Percentiles rank a stretch among this genome's conserved stretches.
phyloP scores from a whole-genome alignment of 2,329 filamentous ascomycete species.

The Aurifilum marmelostoma region DNA sequence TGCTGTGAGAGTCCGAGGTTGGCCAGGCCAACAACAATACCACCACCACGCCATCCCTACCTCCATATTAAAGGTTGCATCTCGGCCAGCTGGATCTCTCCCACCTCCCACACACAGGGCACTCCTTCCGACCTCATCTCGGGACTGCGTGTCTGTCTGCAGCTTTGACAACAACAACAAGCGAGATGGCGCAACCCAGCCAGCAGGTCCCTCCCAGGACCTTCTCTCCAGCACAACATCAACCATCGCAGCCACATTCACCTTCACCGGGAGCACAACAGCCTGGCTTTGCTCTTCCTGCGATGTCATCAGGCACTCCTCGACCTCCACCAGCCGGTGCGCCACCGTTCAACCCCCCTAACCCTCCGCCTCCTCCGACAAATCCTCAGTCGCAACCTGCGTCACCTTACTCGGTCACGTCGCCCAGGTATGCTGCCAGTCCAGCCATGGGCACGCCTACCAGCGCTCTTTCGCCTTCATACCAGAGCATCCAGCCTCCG shows the following conservation, averaged over 20 bases:
- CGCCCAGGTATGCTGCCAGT: slow-evolving; percentile 22
- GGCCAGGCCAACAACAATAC: neutral
- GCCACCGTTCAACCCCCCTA: slow-evolving; percentile 8
- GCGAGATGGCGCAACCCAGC: slow-evolving; percentile 33
- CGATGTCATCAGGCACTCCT: slow-evolving; percentile 1
- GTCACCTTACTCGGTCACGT: slow-evolving; percentile 20
- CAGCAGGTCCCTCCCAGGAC: slow-evolving; percentile 52
- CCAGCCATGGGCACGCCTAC: slow-evolving; percentile 26
- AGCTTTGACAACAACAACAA: neutral
- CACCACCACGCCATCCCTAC: neutral
- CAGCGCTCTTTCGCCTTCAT: slow-evolving; percentile 43
- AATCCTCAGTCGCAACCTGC: slow-evolving; percentile 21
- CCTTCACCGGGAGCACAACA: slow-evolving; percentile 64
- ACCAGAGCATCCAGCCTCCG: slow-evolving; percentile 35
- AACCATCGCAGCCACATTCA: slow-evolving; percentile 39
- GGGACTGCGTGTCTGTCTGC: neutral
- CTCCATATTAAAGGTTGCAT: neutral
- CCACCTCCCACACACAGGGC: neutral
- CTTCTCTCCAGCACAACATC: slow-evolving; percentile 64
- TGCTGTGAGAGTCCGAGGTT: slow-evolving; percentile 1
- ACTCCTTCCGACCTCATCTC: neutral
- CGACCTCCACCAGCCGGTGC: neutral
- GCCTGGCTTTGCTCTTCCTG: slow-evolving; percentile 54
- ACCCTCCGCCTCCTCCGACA: neutral
- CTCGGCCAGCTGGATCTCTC: neutral